phyloP scores from a whole-genome alignment of 208 protist species.

The Leptomonas seymouri region DNA sequence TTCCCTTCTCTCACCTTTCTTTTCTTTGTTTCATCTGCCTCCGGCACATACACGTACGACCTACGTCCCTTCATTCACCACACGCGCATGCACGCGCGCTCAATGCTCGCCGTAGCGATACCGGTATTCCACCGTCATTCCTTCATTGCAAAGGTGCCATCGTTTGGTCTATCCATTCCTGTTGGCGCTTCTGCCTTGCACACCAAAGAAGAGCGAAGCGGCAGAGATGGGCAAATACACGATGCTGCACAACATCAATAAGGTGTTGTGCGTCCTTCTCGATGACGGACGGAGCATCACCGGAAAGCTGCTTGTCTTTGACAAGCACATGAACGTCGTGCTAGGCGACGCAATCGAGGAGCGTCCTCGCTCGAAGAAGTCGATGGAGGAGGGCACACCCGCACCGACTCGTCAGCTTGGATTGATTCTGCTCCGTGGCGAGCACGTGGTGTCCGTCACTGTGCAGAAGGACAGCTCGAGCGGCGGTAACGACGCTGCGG shows the following conservation, averaged over 20 bases:
- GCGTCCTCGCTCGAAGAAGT: constrained; percentile 71
- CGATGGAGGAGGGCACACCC: constrained; percentile 56
- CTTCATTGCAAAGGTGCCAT: no score
- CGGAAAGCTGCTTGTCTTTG: constrained; percentile 82
- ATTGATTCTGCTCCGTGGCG: constrained; percentile 81
- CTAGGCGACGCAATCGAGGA: constrained; percentile 60
- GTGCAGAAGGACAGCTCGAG: constrained; percentile 40
- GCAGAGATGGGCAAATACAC: constrained; percentile 62
- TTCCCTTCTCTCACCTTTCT: no score
- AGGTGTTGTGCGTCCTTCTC: constrained; percentile 61
- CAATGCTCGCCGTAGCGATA: no score
- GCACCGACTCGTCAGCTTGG: constrained; percentile 59
- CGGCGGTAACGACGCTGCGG: background rate
- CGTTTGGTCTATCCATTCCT: no score
- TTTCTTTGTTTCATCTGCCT: no score
- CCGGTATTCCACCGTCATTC: no score
- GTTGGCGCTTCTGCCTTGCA: no score
- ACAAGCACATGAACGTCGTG: constrained; percentile 92
- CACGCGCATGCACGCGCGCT: no score
- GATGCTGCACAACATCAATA: constrained; percentile 89
- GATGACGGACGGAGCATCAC: constrained; percentile 79
- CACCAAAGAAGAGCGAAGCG: no score
- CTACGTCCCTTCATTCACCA: no score
- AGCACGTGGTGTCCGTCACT: constrained; percentile 84
- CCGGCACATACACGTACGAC: no score